Evolutionary conservation across 1,139 yeast genomes (phyloP).

Genomic region (Hyphopichia fennica): DNA sequence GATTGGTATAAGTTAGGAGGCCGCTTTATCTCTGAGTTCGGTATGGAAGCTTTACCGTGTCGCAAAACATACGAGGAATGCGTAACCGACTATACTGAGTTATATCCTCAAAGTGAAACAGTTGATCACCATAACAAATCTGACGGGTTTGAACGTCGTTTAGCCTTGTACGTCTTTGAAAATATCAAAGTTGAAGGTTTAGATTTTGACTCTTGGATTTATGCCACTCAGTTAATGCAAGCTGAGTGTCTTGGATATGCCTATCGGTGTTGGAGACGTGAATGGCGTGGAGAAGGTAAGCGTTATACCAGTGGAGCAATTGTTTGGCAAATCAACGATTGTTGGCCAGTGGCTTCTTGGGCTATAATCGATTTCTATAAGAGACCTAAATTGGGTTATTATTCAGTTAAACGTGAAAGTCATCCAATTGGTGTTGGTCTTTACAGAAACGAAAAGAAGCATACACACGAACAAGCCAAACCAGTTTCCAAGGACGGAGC

Average conservation of each 20-base stretch:
- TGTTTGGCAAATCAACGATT: slow-evolving; percentile 54
- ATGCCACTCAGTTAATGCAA: slow-evolving; percentile 51
- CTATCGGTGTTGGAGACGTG: slow-evolving; percentile 45
- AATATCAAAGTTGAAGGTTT: slow-evolving; percentile 34
- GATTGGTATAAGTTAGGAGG: slow-evolving; percentile 41
- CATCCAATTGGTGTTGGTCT: slow-evolving; percentile 34
- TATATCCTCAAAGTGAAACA: slow-evolving; percentile 36
- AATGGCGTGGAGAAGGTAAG: slow-evolving; percentile 40
- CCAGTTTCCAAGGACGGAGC: slow-evolving; percentile 11
- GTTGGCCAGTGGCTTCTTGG: slow-evolving; percentile 54
- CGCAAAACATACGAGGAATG: slow-evolving; percentile 26
- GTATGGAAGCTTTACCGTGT: slow-evolving; percentile 45
- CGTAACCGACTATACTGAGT: slow-evolving; percentile 30
- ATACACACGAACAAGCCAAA: slow-evolving; percentile 12
- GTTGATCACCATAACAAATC: slow-evolving; percentile 46
- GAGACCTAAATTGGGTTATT: slow-evolving; percentile 45
- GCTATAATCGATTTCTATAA: slow-evolving; percentile 40
- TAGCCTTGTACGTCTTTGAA: slow-evolving; percentile 46
- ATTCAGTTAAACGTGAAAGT: slow-evolving; percentile 46
- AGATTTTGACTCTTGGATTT: slow-evolving; percentile 43
- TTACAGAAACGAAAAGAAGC: slow-evolving; percentile 24
- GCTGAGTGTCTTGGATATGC: slow-evolving; percentile 49
- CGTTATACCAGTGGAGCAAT: slow-evolving; percentile 43
- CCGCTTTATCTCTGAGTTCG: slow-evolving; percentile 48
- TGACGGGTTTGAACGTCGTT: slow-evolving; percentile 43